Conservation (phyloP, 768 basidiomycete genomes). For the Paxillus ammoniavirescens region DNA sequence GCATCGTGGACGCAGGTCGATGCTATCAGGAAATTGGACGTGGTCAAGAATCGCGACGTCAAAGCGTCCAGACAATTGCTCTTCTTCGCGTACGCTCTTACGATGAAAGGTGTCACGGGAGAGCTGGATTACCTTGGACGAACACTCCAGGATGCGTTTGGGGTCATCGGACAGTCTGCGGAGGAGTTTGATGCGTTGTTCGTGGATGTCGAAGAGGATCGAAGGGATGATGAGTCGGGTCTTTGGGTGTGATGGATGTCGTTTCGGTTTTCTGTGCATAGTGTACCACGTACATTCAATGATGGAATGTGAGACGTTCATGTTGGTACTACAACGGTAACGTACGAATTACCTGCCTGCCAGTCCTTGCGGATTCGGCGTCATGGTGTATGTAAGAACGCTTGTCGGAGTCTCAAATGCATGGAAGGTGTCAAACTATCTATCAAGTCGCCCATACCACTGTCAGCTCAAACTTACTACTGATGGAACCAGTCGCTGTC, state of each 20-base stretch:
- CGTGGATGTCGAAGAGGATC: conserved; percentile 10
- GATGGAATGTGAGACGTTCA: not conserved
- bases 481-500: not conserved
- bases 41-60: conserved; percentile 81
- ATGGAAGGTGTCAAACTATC: no score
- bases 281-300: not conserved
- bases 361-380: conserved; percentile 8
- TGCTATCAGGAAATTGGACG: conserved; percentile 80
- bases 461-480: not conserved
- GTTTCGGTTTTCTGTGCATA: not conserved
- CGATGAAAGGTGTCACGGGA: conserved; percentile 91
- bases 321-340: not conserved
- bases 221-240: conserved; percentile 1
- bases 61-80: conserved; percentile 83
- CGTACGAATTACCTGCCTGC: not conserved
- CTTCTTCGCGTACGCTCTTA: conserved; percentile 91
- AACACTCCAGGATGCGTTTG: conserved; percentile 86
- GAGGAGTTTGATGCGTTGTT: conserved; percentile 87
- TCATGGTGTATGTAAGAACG: conserved; percentile 1
- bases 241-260: conserved; percentile 15
- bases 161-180: conserved; percentile 81
- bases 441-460: no score
- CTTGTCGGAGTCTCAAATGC: conserved; percentile 1
- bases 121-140: conserved; percentile 83
- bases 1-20: conserved; percentile 51